Evolutionary conservation across 2,329 filamentous ascomycete species (phyloP).

Genomic region (Fusarium tuaranense): DNA sequence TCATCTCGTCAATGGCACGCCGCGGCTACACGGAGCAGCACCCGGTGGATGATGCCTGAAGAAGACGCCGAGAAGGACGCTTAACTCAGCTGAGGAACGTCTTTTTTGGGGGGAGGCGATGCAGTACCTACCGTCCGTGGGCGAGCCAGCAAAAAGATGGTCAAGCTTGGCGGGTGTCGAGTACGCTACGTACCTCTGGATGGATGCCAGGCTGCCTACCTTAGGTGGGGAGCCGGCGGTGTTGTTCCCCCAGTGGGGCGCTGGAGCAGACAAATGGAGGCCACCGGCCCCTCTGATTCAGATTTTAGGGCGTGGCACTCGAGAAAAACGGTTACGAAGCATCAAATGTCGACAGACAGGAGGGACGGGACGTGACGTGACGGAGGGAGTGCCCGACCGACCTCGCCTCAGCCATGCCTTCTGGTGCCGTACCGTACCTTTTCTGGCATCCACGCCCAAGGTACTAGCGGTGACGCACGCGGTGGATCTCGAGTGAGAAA

Average conservation of each 20-base stretch:
- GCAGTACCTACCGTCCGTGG: constrained; percentile 16
- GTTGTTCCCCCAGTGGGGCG: constrained; percentile 40
- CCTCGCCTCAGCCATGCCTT: constrained; percentile 19
- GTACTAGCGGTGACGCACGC: constrained; percentile 29
- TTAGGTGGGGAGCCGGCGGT: constrained; percentile 30
- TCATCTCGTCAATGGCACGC: constrained; percentile 35
- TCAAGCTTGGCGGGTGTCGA: constrained; percentile 41
- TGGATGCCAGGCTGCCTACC: neutral
- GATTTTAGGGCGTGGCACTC: constrained; percentile 35
- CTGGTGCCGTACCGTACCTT: constrained; percentile 15
- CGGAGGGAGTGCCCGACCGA: constrained; percentile 13
- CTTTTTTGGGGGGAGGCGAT: constrained; percentile 24
- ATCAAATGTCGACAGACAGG: constrained; percentile 34
- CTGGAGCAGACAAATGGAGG: constrained; percentile 31
- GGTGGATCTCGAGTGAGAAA: constrained; percentile 36
- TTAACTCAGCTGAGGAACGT: constrained; percentile 44
- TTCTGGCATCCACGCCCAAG: constrained; percentile 2
- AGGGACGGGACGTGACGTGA: constrained; percentile 21
- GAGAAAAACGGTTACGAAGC: constrained; percentile 37
- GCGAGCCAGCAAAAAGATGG: constrained; percentile 23
- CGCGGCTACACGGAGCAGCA: constrained; percentile 29
- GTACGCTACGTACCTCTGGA: constrained; percentile 26
- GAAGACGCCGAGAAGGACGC: constrained; percentile 36
- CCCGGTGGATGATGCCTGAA: constrained; percentile 36
- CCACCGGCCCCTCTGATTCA: constrained; percentile 39